Evolutionary conservation across 352 stramenopile genomes (phyloP), one percentile per base, ranked within the genome.

Genomic region (Blastocystis sp.): DNA sequence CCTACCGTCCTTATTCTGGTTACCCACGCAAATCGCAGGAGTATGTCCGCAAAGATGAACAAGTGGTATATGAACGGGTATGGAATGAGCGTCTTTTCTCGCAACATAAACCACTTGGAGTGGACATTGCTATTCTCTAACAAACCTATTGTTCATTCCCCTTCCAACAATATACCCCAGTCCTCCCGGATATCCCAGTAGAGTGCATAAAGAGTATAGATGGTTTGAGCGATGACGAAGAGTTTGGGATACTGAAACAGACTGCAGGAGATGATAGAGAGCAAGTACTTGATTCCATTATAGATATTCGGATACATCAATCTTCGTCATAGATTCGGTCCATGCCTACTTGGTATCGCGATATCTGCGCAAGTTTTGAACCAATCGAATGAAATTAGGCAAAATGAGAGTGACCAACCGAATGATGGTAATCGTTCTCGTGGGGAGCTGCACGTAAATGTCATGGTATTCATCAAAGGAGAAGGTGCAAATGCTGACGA

Each of bases 241-340:
- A 27, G 46, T 14, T 44, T 63, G 1, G 42, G 46, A 81, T 46
- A 81, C 6, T 29, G 34, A 32, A 64, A 16, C n/a, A 63, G 18
- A 61, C 69, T 48, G 46, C 56, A 63, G 24, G 69, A 48, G 29
- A 81, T 44, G 40, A 81, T 63, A 3, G 69, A 63, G 16, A 81
- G 51, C 0, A 81, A 57, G 48, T 81, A 81, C 38, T 81, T 81
- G 46, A 81, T 81, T 40, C 69, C 69, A 38, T 81, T 81, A 16
- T 81, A 81, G 0, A 81, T 65, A 27, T 51, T 81, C n/a, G 69
- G 69, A 81, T 81, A 81, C 42, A 64, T 4, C 4, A 63, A 21
- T 38, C 69, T 81, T 44, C 24, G 3, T 1, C 18, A 38, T 8
- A 29, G 6, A 14, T 1, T 48, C 11, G 14, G 29, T 40, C 42